A percentile compares a stretch with the other conserved stretches of the same genome.
Conservation (phyloP, 176 grass and related monocot genomes). For the Phragmites australis region DNA sequence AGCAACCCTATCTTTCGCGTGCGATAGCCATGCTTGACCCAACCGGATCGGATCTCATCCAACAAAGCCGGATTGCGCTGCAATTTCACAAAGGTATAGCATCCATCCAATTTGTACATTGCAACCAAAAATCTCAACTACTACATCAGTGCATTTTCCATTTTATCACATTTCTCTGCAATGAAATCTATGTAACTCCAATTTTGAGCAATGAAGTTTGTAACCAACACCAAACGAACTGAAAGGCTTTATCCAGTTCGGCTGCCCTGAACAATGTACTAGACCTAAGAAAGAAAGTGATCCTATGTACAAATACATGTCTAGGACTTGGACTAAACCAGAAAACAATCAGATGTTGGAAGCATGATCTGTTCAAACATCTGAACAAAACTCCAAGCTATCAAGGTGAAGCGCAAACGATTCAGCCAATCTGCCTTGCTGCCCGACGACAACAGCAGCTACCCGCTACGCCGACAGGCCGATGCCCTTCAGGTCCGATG, state of each 20-base stretch:
- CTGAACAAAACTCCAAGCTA: conserved; percentile 57
- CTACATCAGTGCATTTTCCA: not conserved
- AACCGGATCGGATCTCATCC: conserved; percentile 46
- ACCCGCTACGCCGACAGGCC: conserved; percentile 72
- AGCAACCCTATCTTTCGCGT: conserved; percentile 6
- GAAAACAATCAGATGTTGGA: conserved; percentile 48
- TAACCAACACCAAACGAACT: not conserved
- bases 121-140: conserved; percentile 9
- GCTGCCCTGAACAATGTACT: conserved; percentile 15
- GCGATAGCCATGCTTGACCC: conserved; percentile 26
- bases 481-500: conserved; percentile 77
- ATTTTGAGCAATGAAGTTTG: conserved; percentile 13
- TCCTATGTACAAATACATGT: conserved; percentile 38
- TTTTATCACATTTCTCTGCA: not conserved
- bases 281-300: conserved; percentile 24
- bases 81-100: not conserved
- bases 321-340: not conserved
- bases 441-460: conserved; percentile 73
- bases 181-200: conserved; percentile 17
- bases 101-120: not conserved
- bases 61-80: conserved; percentile 2
- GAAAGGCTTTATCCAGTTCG: conserved; percentile 1
- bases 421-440: conserved; percentile 74
- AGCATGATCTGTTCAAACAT: conserved; percentile 54
- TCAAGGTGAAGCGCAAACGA: conserved; percentile 68